Evolutionary conservation across 495 filamentous ascomycete genomes (phyloP), one percentile per base, ranked within the genome.

Genomic region (Wilcoxina mikolae): DNA sequence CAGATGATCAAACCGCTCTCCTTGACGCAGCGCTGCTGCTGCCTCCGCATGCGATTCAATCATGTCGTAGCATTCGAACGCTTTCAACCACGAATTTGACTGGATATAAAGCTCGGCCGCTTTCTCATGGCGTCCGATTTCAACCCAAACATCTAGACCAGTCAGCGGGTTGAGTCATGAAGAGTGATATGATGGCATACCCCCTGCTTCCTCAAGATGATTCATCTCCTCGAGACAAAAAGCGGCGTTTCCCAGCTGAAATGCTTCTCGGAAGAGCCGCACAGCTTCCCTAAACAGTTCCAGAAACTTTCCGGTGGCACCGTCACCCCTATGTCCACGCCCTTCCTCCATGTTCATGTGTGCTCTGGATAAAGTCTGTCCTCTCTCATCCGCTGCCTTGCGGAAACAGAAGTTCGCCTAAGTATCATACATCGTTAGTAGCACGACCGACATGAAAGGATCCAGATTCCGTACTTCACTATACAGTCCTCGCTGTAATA

Each of bases 371-470:
- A 61, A n/a, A 5, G 55, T 26, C 22, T 31, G 33, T 15, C 55
- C 54, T 10, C 20, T 20, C 4, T 3, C 5, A 24, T 60, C 54
- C 2, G 55, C 55, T 11, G 51, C 60, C 15, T 39, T 47, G 18
- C 24, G 24, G 20, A 62, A 62, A 42, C 58, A 60, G 29, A 57
- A 47, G 9, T 53, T 55, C 9, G 58, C 60, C 57, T 61, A 33
- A 20, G n/a, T 3, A 28, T 12, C 45, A 43, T 10, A 26, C 25
- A 27, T 22, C 26, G 17, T 0, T 31, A 17, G 0, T n/a, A 1
- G 1, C 26, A 15, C n/a, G 26, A 27, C 29, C 1, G 23, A n/a
- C 12, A 33, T 12, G n/a, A 15, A 15, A 10, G 11, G 4, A 31
- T 52, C 47, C 15, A 5, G 7, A 18, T 53, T 26, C 42, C 55